These are phyloP conservation scores for Marasmius tenuissimus DNA, from an alignment of 1,284 basidiomycete species.

Conservation along the genomic window DNA sequence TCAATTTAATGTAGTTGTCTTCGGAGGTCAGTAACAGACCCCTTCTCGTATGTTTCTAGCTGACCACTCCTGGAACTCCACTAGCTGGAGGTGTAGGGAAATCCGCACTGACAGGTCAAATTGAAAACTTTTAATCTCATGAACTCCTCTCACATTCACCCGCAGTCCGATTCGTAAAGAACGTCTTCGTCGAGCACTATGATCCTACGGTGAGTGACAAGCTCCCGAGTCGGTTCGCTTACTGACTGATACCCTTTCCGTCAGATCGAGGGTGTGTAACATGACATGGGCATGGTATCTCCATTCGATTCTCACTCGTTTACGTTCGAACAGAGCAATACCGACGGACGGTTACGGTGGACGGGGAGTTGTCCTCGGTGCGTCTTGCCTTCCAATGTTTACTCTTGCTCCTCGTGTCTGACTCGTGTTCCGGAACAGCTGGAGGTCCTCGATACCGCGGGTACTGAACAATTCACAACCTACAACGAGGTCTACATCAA, in stretches of 20 bases:
- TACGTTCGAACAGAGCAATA: constrained; percentile 55
- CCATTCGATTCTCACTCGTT: constrained; percentile 2
- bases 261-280: constrained; percentile 9
- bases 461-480: constrained; percentile 83
- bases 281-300: background rate
- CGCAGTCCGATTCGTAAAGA: constrained; percentile 20
- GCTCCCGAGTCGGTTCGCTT: background rate
- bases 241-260: background rate
- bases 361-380: constrained; percentile 58
- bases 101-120: constrained; percentile 62
- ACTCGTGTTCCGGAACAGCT: constrained; percentile 44
- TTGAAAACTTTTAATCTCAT: background rate
- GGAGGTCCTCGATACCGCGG: constrained; percentile 88
- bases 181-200: constrained; percentile 75
- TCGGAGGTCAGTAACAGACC: constrained; percentile 59
- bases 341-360: constrained; percentile 57
- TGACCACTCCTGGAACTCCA: constrained; percentile 7
- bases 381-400: constrained; percentile 25
- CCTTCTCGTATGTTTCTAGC: constrained; percentile 5
- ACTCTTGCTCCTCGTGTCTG: constrained; percentile 12
- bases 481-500: constrained; percentile 80
- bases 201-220: constrained; percentile 69
- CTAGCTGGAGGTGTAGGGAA: constrained; percentile 84
- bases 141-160: background rate
- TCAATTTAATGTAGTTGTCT: constrained; percentile 73